Conservation (phyloP, 1,139 yeast genomes). For the Zygosaccharomyces pseudobailii region DNA sequence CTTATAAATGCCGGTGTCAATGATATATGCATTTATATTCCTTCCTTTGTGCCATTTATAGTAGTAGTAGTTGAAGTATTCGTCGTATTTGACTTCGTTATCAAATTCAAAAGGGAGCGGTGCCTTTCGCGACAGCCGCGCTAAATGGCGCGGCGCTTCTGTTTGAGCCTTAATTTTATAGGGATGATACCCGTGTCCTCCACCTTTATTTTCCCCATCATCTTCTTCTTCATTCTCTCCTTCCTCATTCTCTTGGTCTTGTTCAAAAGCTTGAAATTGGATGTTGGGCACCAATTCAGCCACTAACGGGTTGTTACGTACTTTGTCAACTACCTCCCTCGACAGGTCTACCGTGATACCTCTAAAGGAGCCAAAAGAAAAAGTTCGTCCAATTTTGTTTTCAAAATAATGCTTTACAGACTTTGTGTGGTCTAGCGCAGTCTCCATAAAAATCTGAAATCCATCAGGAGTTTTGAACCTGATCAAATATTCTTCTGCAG, state of each 20-base stretch:
- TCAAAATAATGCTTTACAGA: conserved; percentile 16
- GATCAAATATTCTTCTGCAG: conserved; percentile 26
- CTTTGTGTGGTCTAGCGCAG: conserved; percentile 23
- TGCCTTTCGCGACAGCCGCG: conserved; percentile 52
- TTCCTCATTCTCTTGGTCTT: conserved; percentile 22
- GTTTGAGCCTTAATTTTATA: conserved; percentile 34
- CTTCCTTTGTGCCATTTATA: conserved; percentile 42
- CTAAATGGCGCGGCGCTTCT: conserved; percentile 66
- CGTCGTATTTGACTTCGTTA: conserved; percentile 19
- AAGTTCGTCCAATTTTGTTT: conserved; percentile 37
- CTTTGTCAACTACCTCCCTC: conserved; percentile 42
- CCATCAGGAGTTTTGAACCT: conserved; percentile 27
- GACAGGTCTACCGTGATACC: conserved; percentile 62
- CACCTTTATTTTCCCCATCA: conserved; percentile 36
- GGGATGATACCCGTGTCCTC: conserved; percentile 32
- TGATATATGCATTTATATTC: conserved; percentile 66
- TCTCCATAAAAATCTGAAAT: conserved; percentile 23
- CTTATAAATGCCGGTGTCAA: conserved; percentile 68
- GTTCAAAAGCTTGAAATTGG: conserved; percentile 45
- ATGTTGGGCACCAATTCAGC: conserved; percentile 59
- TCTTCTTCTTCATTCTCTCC: conserved; percentile 34
- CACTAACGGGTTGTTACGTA: conserved; percentile 46
- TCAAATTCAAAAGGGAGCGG: conserved; percentile 34
- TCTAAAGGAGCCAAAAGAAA: conserved; percentile 55
- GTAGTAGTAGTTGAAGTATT: conserved; percentile 40